Base-by-base conservation (phyloP, 129 eudicot genomes). In the Chrysanthemum lavandulifolium region DNA sequence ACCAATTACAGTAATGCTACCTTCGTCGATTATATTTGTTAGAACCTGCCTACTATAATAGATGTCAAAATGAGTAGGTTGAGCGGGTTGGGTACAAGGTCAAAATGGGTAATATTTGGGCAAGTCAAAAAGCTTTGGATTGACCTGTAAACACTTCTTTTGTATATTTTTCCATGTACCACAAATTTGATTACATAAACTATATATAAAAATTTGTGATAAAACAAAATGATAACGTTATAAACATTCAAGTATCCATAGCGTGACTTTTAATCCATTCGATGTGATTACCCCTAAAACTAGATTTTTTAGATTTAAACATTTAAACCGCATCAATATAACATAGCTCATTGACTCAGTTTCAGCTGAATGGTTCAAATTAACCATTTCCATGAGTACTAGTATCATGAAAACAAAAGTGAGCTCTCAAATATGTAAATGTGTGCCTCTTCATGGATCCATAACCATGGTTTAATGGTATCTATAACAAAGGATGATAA, bases 291-390 rank as follows among this genome's bases (percentile, higher is more conserved):
- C n/a, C 43, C 43, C 43, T 36, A 36, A 36, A 36, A 1, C 33
- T 21, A 19, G 11, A 5, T 16, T 58, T 12, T 58, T 58, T 58
- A 58, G 36, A 13, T n/a, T 13, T 27, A 68, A 59, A 11, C 15
- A 52, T 54, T 29, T 69, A 50, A 52, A 62, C 64, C 5, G 3
- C 55, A 54, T 5, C 52, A 54, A 68, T n/a, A 16, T 54, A 16
- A 33, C 57, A 33, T 33, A 70, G 53, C 65, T 70, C 65, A 70
- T 31, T 2, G 36, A 70, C 74, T 33, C 2, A 12, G 40, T 70
- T 55, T 45, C 14, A 19, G 12, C 45, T 18, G 13, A 13, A 58
- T 21, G 47, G 75, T 10, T 31, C 9, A 18, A 36, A 40, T 29
- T 58, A 19, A 27, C 14, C 5, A 23, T 27, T 61, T 14, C 62